phyloP scores from a whole-genome alignment of 2,329 filamentous ascomycete species.

The Claviceps africana region DNA sequence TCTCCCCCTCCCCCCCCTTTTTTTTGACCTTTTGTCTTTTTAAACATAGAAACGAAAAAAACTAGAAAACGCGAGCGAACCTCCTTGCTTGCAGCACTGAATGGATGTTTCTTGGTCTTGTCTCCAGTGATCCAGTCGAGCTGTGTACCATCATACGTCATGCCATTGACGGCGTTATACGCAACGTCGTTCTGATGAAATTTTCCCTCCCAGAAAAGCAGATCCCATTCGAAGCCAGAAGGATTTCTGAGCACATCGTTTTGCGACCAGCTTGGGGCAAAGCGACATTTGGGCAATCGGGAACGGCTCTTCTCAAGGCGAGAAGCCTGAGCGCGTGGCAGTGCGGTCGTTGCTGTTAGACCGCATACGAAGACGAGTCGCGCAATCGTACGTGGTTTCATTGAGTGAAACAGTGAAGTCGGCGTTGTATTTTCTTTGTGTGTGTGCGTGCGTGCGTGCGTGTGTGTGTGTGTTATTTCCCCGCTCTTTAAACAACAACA shows the following conservation, averaged over 20 bases:
- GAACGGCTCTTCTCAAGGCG: not conserved
- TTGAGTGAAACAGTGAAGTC: not conserved
- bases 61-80: conserved; percentile 6
- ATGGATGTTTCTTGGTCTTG: conserved; percentile 20
- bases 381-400: not conserved
- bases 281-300: conserved; percentile 15
- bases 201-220: conserved; percentile 30
- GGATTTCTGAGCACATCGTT: conserved; percentile 16
- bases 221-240: conserved; percentile 20
- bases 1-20: too few species aligned
- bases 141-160: conserved; percentile 27
- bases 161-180: conserved; percentile 27
- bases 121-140: conserved; percentile 24
- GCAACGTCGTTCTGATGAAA: conserved; percentile 27
- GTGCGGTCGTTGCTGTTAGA: not conserved
- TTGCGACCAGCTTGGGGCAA: conserved; percentile 17
- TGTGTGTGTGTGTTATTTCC: too few species aligned
- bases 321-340: not conserved
- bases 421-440: too few species aligned
- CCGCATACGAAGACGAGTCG: not conserved
- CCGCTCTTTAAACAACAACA: too few species aligned
- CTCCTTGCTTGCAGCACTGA: conserved; percentile 26
- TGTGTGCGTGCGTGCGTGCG: too few species aligned
- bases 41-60: not conserved
- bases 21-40: too few species aligned